phyloP scores from a whole-genome alignment of 2,329 filamentous ascomycete species.

The Ustilaginoidea virens region DNA sequence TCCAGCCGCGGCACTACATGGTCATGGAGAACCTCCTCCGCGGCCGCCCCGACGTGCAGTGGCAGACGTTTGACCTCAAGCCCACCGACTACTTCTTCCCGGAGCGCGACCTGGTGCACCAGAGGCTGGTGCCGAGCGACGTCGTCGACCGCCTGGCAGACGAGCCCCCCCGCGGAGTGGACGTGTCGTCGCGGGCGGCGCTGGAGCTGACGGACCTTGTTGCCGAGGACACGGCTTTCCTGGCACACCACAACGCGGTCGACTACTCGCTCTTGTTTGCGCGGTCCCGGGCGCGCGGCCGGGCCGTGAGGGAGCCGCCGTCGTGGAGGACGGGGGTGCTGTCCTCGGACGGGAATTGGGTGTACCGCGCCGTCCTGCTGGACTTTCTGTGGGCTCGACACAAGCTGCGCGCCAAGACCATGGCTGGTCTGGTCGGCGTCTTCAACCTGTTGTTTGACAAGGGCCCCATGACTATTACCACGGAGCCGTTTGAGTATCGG shows the following conservation, averaged over 20 bases:
- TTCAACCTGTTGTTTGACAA: constrained; percentile 48
- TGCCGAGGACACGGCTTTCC: constrained; percentile 45
- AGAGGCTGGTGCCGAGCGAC: constrained; percentile 44
- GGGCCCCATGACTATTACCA: constrained; percentile 63
- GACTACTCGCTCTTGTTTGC: constrained; percentile 65
- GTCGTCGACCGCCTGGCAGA: constrained; percentile 53
- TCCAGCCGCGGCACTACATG: constrained; percentile 55
- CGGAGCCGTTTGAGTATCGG: constrained; percentile 51
- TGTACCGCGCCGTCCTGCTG: constrained; percentile 51
- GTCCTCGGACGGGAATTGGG: constrained; percentile 47
- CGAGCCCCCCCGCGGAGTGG: constrained; percentile 50
- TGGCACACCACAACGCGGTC: constrained; percentile 48
- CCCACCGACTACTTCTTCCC: constrained; percentile 63
- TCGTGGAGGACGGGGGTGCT: constrained; percentile 46
- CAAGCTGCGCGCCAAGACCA: constrained; percentile 46
- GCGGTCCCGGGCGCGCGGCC: constrained; percentile 18
- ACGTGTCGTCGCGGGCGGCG: constrained; percentile 37
- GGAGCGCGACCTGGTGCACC: constrained; percentile 53
- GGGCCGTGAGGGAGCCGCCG: constrained; percentile 3
- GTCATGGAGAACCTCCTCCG: constrained; percentile 64
- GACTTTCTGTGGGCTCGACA: constrained; percentile 74
- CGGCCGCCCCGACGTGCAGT: constrained; percentile 31
- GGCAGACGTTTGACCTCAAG: constrained; percentile 64
- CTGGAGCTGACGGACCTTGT: constrained; percentile 39
- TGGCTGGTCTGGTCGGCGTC: constrained; percentile 48